These are phyloP conservation scores for Sanguinoderma infundibulare DNA, from an alignment of 1,284 basidiomycete species.

Conservation along the genomic window DNA sequence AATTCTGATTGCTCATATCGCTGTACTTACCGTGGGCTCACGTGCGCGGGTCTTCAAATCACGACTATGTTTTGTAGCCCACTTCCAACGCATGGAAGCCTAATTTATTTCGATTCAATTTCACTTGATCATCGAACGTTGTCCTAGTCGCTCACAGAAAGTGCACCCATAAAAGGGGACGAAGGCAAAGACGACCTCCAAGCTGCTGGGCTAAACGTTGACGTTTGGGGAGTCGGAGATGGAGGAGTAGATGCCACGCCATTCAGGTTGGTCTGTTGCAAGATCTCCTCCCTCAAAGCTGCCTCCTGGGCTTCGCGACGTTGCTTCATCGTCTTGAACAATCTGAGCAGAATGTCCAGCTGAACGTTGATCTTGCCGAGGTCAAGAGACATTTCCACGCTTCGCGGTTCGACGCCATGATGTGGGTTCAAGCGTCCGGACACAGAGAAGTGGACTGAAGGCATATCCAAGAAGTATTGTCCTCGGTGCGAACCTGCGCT, in stretches of 20 bases:
- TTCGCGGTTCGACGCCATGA: slow-evolving; percentile 57
- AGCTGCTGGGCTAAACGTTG: not conserved
- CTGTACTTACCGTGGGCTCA: slow-evolving; percentile 8
- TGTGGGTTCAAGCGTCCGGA: slow-evolving; percentile 64
- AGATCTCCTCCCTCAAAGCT: not conserved
- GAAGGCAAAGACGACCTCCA: slow-evolving; percentile 38
- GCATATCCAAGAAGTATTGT: slow-evolving; percentile 46
- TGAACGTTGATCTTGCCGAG: slow-evolving; percentile 54
- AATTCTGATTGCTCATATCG: not conserved
- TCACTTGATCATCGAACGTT: too few relatives aligned
- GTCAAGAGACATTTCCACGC: slow-evolving; percentile 51
- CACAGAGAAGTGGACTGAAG: slow-evolving; percentile 48
- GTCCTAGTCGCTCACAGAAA: slow-evolving; percentile 57
- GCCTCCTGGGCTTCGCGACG: slow-evolving; percentile 13
- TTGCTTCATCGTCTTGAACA: slow-evolving; percentile 39
- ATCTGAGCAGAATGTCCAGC: slow-evolving; percentile 46
- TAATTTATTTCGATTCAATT: slow-evolving; percentile 1
- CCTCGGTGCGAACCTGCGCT: slow-evolving; percentile 15
- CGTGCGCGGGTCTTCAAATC: slow-evolving; percentile 14
- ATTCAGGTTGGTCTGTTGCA: not conserved
- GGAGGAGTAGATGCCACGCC: slow-evolving; percentile 3
- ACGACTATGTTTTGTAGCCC: slow-evolving; percentile 24
- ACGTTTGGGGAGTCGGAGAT: slow-evolving; percentile 38
- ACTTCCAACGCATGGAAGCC: slow-evolving; percentile 32
- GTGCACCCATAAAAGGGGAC: slow-evolving; percentile 40